These are phyloP conservation scores for Porphyra umbilicalis DNA, from an alignment of 31 red algal species.

Conservation along the genomic window DNA sequence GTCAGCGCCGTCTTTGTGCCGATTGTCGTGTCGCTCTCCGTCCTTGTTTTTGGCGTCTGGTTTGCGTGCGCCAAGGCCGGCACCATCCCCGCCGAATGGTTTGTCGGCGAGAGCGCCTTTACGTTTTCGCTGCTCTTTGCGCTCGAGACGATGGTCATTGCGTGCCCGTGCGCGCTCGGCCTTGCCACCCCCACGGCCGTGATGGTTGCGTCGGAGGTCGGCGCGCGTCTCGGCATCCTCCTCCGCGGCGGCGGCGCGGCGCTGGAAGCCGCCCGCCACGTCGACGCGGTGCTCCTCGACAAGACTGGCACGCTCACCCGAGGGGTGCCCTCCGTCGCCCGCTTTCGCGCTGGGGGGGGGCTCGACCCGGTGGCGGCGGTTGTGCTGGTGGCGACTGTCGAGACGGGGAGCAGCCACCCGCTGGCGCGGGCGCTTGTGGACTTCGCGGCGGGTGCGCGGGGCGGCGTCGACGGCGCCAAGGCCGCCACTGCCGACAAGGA, in stretches of 20 bases:
- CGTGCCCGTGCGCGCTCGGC: constrained; percentile 93
- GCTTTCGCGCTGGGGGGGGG: neutral
- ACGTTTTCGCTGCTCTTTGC: constrained; percentile 95
- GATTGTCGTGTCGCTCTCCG: constrained; percentile 46
- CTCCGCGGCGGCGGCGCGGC: constrained; percentile 70
- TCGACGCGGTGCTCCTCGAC: constrained; percentile 77
- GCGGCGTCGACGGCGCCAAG: constrained; percentile 5
- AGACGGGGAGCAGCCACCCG: constrained; percentile 74
- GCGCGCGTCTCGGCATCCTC: constrained; percentile 55
- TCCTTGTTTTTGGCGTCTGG: constrained; percentile 69
- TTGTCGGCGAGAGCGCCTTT: constrained; percentile 40
- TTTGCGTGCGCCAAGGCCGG: constrained; percentile 26
- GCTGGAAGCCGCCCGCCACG: constrained; percentile 43
- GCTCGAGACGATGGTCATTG: constrained; percentile 90
- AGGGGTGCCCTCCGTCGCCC: constrained; percentile 45
- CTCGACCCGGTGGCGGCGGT: neutral
- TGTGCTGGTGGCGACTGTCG: constrained; percentile 12
- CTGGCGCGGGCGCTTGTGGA: constrained; percentile 62
- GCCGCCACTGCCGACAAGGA: neutral
- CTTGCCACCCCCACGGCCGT: constrained; percentile 96
- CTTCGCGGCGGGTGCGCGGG: neutral
- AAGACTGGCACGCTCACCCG: constrained; percentile 94
- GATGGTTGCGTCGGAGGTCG: constrained; percentile 82
- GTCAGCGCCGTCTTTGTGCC: constrained; percentile 89
- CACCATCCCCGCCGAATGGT: constrained; percentile 65